Conservation (phyloP, 116 monocot genomes). For the Cymodocea nodosa region DNA sequence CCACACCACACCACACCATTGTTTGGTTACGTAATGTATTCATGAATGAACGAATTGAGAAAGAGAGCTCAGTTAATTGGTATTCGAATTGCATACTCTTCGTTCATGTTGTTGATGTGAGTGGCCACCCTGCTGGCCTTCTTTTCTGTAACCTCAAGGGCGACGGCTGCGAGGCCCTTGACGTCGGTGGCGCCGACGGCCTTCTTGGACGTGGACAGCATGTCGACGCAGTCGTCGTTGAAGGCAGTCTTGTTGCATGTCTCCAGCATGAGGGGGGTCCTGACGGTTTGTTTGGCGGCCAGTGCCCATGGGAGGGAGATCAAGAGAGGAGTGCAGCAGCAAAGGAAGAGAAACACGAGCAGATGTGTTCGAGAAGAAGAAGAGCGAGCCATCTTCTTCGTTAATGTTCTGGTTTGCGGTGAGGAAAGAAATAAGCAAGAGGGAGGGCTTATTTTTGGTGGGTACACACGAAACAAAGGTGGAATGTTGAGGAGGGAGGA, state of each 20-base stretch:
- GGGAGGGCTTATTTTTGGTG: not conserved
- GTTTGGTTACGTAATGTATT: too few relatives aligned
- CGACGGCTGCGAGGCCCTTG: slow-evolving; percentile 5
- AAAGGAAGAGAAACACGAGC: not conserved
- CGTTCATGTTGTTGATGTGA: slow-evolving; percentile 5
- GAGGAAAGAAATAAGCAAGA: too few relatives aligned
- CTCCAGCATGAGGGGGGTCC: slow-evolving; percentile 1
- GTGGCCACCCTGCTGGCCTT: slow-evolving; percentile 6
- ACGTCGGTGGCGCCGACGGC: slow-evolving; percentile 2
- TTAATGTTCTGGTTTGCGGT: too few relatives aligned
- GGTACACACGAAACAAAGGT: too few relatives aligned
- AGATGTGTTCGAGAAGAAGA: not conserved
- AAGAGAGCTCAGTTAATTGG: too few relatives aligned
- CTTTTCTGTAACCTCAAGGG: not conserved
- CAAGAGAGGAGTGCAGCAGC: too few relatives aligned
- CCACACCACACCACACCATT: too few relatives aligned
- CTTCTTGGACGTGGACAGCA: slow-evolving; percentile 2
- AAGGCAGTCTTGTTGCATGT: slow-evolving; percentile 7
- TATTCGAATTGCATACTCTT: too few relatives aligned
- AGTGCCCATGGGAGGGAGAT: not conserved
- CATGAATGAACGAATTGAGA: too few relatives aligned
- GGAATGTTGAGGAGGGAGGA: too few relatives aligned
- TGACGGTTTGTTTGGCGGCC: not conserved
- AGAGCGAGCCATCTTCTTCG: too few relatives aligned
- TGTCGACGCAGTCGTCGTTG: slow-evolving; percentile 8